These are phyloP conservation scores for Geoglossum glabrum DNA, from an alignment of 495 filamentous ascomycete species.

Conservation along the genomic window DNA sequence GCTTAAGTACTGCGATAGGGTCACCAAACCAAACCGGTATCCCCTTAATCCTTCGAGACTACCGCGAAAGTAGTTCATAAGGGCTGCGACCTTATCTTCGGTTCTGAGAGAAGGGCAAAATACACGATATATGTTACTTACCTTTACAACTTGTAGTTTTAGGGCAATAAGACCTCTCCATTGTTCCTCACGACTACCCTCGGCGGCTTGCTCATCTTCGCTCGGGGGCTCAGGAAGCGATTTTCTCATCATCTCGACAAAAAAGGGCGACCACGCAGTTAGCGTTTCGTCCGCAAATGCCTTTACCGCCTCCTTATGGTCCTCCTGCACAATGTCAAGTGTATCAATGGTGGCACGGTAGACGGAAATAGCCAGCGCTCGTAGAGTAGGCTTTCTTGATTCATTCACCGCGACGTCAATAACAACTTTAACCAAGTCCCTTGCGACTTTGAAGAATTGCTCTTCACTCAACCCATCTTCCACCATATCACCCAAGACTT, in stretches of 20 bases:
- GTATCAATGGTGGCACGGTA: slow-evolving; percentile 85
- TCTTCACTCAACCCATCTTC: slow-evolving; percentile 84
- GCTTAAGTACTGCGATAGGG: too few relatives aligned
- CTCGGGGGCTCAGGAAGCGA: slow-evolving; percentile 43
- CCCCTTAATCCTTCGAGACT: too few relatives aligned
- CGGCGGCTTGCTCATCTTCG: slow-evolving; percentile 32
- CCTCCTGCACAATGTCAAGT: slow-evolving; percentile 85
- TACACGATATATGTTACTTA: slow-evolving; percentile 11
- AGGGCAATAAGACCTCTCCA: slow-evolving; percentile 68
- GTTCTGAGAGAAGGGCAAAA: too few relatives aligned
- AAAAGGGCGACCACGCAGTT: slow-evolving; percentile 69
- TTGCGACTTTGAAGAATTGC: slow-evolving; percentile 76
- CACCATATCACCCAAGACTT: slow-evolving; percentile 73
- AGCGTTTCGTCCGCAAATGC: slow-evolving; percentile 74
- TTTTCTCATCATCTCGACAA: slow-evolving; percentile 49
- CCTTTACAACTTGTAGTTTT: slow-evolving; percentile 76
- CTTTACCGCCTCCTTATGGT: slow-evolving; percentile 66
- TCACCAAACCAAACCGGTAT: too few relatives aligned
- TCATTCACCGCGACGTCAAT: slow-evolving; percentile 65
- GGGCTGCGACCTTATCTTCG: too few relatives aligned
- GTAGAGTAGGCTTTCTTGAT: slow-evolving; percentile 46
- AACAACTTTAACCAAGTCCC: slow-evolving; percentile 61
- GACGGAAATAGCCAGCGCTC: slow-evolving; percentile 68
- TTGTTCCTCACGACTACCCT: slow-evolving; percentile 22
- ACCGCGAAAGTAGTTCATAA: too few relatives aligned